A percentile compares a stretch with the other conserved stretches of the same genome.
These are phyloP conservation scores for Eucalyptus brandiana DNA, from an alignment of 345 rosid genomes.

Conservation along the genomic window DNA sequence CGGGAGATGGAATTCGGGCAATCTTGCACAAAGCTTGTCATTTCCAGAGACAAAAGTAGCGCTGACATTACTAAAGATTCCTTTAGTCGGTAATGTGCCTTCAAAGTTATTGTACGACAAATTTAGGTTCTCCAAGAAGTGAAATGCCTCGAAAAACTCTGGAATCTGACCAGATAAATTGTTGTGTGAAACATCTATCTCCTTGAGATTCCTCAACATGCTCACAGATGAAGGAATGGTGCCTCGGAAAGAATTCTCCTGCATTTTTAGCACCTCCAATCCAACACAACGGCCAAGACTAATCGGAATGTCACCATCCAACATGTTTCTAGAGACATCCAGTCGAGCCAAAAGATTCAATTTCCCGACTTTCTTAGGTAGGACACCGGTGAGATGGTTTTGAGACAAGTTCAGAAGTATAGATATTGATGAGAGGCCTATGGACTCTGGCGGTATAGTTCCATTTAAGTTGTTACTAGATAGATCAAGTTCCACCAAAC, in stretches of 20 bases:
- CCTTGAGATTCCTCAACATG: background rate
- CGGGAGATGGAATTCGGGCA: background rate
- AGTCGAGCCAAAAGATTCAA: background rate
- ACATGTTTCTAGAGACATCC: slow-evolving; percentile 7
- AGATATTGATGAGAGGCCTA: background rate
- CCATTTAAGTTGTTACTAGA: background rate
- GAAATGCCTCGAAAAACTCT: background rate
- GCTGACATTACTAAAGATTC: slow-evolving; percentile 6
- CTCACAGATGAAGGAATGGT: background rate
- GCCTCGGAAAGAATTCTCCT: slow-evolving; percentile 2
- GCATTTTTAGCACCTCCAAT: background rate
- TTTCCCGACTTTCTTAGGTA: slow-evolving; percentile 5
- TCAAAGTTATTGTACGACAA: slow-evolving; percentile 9
- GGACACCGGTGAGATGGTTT: slow-evolving; percentile 2
- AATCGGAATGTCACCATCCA: slow-evolving; percentile 3
- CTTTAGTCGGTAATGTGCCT: slow-evolving; percentile 3
- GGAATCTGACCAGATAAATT: slow-evolving; percentile 8
- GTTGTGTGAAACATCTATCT: slow-evolving; percentile 8
- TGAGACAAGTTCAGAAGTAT: background rate
- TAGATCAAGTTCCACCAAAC: background rate
- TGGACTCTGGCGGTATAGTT: background rate
- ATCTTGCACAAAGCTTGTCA: slow-evolving; percentile 6
- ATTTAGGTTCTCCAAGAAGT: background rate
- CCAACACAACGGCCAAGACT: background rate
- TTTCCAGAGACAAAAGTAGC: background rate